Conservation (phyloP, 257 asterid species). For the Scutellaria baicalensis region DNA sequence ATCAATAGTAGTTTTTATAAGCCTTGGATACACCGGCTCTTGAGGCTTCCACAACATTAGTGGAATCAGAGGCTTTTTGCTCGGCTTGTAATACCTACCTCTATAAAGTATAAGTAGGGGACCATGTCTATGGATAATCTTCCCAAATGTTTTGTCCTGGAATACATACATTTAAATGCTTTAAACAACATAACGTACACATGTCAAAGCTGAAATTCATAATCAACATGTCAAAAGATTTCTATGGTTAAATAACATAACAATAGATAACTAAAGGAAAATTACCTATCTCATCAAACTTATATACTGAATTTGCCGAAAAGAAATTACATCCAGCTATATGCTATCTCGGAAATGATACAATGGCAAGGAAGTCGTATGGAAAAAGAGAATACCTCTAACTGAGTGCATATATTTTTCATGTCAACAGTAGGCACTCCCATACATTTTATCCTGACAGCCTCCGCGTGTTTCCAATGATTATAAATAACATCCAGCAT, state of each 20-base stretch:
- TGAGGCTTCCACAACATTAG: constrained; percentile 95
- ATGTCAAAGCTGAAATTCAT: not conserved
- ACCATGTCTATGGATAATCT: constrained; percentile 74
- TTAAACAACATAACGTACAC: not conserved
- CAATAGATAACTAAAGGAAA: not conserved
- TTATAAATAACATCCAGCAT: constrained; percentile 87
- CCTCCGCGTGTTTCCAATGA: constrained; percentile 83
- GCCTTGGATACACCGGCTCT: constrained; percentile 91
- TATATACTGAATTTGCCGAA: not conserved
- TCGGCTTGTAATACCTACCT: constrained; percentile 65
- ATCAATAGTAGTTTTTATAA: constrained; percentile 71
- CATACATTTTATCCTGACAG: constrained; percentile 91
- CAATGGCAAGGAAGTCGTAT: not conserved
- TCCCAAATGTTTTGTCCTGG: constrained; percentile 85
- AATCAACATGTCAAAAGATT: not conserved
- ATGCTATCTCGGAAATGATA: not conserved
- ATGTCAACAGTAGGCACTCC: constrained; percentile 94
- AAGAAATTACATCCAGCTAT: not conserved
- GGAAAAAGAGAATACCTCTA: constrained; percentile 60
- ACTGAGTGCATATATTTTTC: constrained; percentile 73
- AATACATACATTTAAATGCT: constrained; percentile 1
- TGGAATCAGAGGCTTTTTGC: constrained; percentile 63
- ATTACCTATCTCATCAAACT: not conserved
- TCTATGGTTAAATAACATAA: not conserved
- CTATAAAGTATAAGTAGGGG: constrained; percentile 64